Evolutionary conservation across 257 asterid species (phyloP), one percentile per base, ranked within the genome.

Genomic region (Phtheirospermum japonicum): DNA sequence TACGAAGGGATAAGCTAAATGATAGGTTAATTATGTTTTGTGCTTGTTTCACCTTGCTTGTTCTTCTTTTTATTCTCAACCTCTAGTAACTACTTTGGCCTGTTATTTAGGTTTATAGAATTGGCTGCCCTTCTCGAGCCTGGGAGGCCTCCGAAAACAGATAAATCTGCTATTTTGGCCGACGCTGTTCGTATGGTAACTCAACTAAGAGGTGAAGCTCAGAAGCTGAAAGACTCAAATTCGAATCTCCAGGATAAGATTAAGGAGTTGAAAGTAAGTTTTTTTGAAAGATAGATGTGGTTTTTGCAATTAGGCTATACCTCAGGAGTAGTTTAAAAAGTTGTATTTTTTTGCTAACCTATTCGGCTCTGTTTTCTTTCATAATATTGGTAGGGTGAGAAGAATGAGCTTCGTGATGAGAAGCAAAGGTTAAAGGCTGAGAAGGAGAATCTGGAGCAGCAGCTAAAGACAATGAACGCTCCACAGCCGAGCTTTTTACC

Each of bases 361-460:
- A 13, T 17, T 19, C 56, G 16, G 57, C 20, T 52, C 17, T 42
- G 19, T 43, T 4, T 23, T 17, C 13, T 4, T 18, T 48, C 12
- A 18, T 55, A 56, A 57, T 49, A 34, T 71, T 37, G 69, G 66
- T 72, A 91, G 98, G 73, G 80, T 42, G 95, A 91, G 85, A 88
- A 88, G 75, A 88, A 76, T 11, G 95, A 91, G 78, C 95, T 91
- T 56, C 90, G 98, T 40, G 97, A 86, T 71, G 98, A 91, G 76
- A 91, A 91, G 73, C 97, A 83, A 69, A 86, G 90, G 85, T 76
- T 91, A 17, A 91, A 88, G 84, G 76, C 61, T 48, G 95, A 91
- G 83, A 86, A 91, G 84, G 95, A 91, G 76, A 91, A 86, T 79
- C 83, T 91, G 61, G 98, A 84, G 78, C 88, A 81, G 72, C 95